Evolutionary conservation across 148 eudicot genomes (phyloP).

Genomic region (Rhododendron molle): DNA sequence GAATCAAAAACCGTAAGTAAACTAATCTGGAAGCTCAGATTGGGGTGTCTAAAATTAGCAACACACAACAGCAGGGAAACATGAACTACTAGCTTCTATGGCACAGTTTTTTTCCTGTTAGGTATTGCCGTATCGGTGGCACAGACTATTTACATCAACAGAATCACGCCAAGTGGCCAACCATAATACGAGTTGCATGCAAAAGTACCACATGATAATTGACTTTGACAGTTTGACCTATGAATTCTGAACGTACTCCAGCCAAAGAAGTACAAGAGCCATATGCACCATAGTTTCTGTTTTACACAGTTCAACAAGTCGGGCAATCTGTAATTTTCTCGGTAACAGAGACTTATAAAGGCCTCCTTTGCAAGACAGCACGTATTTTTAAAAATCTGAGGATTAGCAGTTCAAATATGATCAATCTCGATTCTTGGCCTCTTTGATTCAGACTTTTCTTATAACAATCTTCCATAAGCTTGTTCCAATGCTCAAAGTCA

Average conservation of each 20-base stretch:
- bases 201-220: not conserved
- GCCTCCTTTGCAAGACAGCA: not conserved
- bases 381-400: not conserved
- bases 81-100: not conserved
- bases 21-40: no score
- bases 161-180: not conserved
- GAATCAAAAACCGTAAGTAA: no score
- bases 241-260: not conserved
- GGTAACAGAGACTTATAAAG: not conserved
- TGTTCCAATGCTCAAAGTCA: not conserved
- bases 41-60: no score
- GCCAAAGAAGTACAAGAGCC: constrained; percentile 4
- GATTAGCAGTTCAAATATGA: not conserved
- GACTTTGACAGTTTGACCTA: not conserved
- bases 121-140: not conserved
- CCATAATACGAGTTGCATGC: not conserved
- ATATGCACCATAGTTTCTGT: not conserved
- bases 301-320: not conserved
- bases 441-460: not conserved
- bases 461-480: not conserved
- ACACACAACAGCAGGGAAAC: not conserved
- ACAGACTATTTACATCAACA: not conserved
- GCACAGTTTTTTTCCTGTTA: not conserved
- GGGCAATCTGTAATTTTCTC: not conserved
- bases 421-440: not conserved